These are phyloP conservation scores for Fusarium nodosum DNA, from an alignment of 2,329 filamentous ascomycete genomes.

Conservation along the genomic window DNA sequence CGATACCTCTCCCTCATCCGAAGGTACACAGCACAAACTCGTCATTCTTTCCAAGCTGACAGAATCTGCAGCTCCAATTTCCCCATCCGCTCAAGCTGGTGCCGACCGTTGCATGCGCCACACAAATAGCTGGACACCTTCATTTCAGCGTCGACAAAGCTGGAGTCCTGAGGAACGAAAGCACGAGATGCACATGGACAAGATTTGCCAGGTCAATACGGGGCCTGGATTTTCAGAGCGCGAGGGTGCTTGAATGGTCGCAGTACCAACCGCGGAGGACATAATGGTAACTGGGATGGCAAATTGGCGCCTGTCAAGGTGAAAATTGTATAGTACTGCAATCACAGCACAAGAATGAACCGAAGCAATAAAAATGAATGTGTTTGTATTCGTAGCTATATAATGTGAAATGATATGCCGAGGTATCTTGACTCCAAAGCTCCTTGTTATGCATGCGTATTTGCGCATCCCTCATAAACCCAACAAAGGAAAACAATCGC, in stretches of 20 bases:
- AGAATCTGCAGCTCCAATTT: slow-evolving; percentile 24
- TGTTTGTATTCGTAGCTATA: slow-evolving; percentile 23
- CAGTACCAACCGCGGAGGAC: background rate
- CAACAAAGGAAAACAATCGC: slow-evolving; percentile 13
- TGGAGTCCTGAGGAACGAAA: slow-evolving; percentile 68
- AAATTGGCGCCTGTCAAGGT: background rate
- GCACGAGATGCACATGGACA: slow-evolving; percentile 64
- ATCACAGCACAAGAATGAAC: slow-evolving; percentile 17
- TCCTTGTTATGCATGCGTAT: slow-evolving; percentile 24
- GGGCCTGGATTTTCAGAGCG: slow-evolving; percentile 61
- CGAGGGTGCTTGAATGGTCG: background rate
- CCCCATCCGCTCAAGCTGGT: slow-evolving; percentile 45
- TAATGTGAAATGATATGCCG: slow-evolving; percentile 18
- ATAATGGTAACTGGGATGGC: slow-evolving; percentile 3
- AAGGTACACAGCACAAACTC: slow-evolving; percentile 21
- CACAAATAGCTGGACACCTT: slow-evolving; percentile 62
- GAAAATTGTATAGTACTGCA: slow-evolving; percentile 26
- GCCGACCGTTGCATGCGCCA: slow-evolving; percentile 54
- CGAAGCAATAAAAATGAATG: slow-evolving; percentile 16
- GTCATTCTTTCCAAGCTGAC: slow-evolving; percentile 23
- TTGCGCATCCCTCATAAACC: slow-evolving; percentile 6
- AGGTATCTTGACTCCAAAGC: slow-evolving; percentile 43
- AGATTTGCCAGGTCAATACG: slow-evolving; percentile 54
- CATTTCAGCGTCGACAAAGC: slow-evolving; percentile 61
- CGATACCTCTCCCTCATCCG: slow-evolving; percentile 26